These are phyloP conservation scores for Trypanosoma rangeli DNA, from an alignment of 208 protist genomes.

Conservation along the genomic window DNA sequence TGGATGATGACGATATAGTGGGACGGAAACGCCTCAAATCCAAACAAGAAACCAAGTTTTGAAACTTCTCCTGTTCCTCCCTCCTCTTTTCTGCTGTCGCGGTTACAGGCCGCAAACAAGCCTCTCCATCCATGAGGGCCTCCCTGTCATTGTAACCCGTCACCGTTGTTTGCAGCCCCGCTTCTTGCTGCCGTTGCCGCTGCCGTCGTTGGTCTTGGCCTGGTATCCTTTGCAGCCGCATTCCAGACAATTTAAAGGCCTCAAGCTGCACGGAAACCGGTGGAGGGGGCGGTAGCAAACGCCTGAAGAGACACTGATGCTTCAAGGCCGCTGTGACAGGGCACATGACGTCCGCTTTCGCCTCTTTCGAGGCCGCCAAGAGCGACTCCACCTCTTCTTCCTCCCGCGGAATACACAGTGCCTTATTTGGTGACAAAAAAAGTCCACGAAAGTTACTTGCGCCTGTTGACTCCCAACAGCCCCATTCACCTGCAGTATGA, in stretches of 20 bases:
- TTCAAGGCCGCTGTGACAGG: constrained; percentile 4
- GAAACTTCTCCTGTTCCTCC: neutral
- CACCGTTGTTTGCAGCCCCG: neutral
- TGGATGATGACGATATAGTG: constrained; percentile 2
- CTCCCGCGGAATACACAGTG: neutral
- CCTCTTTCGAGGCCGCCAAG: neutral
- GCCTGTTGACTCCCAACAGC: constrained; percentile 37
- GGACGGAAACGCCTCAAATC: neutral
- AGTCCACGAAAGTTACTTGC: constrained; percentile 33
- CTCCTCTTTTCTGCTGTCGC: neutral
- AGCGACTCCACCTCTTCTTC: constrained; percentile 2
- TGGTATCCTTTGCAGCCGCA: neutral
- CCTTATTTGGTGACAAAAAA: constrained; percentile 21
- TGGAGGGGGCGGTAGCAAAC: constrained; percentile 38
- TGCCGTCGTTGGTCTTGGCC: neutral
- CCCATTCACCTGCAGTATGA: constrained; percentile 51
- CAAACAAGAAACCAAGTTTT: neutral
- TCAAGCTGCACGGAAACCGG: constrained; percentile 35
- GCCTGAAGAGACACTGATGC: constrained; percentile 11
- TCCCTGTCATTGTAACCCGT: neutral
- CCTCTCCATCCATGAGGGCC: neutral
- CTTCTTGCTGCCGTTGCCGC: neutral
- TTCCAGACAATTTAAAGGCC: constrained; percentile 14
- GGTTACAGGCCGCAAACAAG: neutral
- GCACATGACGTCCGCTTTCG: neutral